Evolutionary conservation across 1,284 basidiomycete genomes (phyloP), one percentile per base, ranked within the genome.

Genomic region (Puccinia triticina): DNA sequence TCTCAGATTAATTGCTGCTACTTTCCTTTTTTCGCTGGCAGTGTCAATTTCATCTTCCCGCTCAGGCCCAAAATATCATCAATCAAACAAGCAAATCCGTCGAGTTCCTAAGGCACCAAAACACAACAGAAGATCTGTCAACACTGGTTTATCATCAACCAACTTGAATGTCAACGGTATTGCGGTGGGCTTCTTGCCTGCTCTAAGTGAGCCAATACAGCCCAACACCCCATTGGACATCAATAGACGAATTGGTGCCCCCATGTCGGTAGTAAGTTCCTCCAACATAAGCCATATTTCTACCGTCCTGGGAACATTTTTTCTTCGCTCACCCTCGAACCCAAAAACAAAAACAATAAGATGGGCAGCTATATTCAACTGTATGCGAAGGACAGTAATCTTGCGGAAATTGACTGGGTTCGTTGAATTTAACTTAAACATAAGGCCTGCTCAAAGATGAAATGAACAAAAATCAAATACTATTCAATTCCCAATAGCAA

Each of bases 171-270:
- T 46, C 12, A 66, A 75, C 32, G 79, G 69, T 18, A 82, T 82
- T 66, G 53, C 79, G 10, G 69, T 82, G 10, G 79, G 79, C 55
- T 82, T 82, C 46, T 55, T 75, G 23, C 79, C 79, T 32, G 79
- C 71, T 32, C 46, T 74, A 4, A 59, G 71, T 37, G 71, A 82
- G 59, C 43, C 53, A 50, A 50, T 64, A 11, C 53, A 71, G 16
- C 79, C 79, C 37, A 82, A 82, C 32, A 82, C 79, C 29, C 72
- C 79, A 5, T 26, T 64, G 21, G 71, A 82, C 14, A 82, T 82
- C 40, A 82, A 82, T 37, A 43, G 34, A 18, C 50, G 55, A 29
- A 61, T 82, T 23, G 50, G 67, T 34, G 59, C 72, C 11, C 79
- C 79, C 26, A 82, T 82, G 79, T 57, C 79, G 16, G 50, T 82